Percentiles rank a stretch among this genome's conserved stretches.
These are phyloP conservation scores for Claviceps spartinae DNA, from an alignment of 2,329 filamentous ascomycete species.

Conservation along the genomic window DNA sequence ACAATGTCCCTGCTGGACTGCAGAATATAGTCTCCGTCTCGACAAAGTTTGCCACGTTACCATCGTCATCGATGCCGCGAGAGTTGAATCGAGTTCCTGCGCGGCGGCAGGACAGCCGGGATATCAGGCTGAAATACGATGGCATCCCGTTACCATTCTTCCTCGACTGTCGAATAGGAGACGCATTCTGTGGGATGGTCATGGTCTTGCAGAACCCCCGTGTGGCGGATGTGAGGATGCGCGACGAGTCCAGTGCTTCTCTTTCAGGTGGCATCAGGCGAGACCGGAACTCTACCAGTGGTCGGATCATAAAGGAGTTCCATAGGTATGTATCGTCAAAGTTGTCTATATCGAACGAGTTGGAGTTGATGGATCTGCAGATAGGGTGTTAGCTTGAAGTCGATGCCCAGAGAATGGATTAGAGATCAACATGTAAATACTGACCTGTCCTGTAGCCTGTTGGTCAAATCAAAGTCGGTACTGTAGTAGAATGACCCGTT, in stretches of 20 bases:
- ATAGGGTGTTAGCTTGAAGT: background rate
- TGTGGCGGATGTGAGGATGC: constrained; percentile 85
- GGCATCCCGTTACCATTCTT: constrained; percentile 51
- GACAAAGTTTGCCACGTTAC: constrained; percentile 97
- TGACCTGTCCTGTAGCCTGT: constrained; percentile 77
- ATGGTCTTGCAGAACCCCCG: constrained; percentile 83
- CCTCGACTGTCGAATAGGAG: constrained; percentile 51
- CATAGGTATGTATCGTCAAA: constrained; percentile 87
- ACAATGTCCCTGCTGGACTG: constrained; percentile 63
- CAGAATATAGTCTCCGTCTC: constrained; percentile 91
- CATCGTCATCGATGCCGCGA: constrained; percentile 94
- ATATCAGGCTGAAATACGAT: constrained; percentile 78
- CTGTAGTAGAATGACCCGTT: constrained; percentile 97
- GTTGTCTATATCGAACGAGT: constrained; percentile 79
- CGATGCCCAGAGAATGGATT: background rate
- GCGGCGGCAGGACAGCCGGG: constrained; percentile 75
- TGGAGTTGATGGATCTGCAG: constrained; percentile 54
- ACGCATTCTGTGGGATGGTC: constrained; percentile 63
- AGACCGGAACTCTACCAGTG: constrained; percentile 78
- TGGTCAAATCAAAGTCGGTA: constrained; percentile 93
- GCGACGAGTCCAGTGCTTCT: constrained; percentile 67
- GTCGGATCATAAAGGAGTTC: constrained; percentile 98
- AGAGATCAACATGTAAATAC: constrained; percentile 1
- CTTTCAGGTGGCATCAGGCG: constrained; percentile 64
- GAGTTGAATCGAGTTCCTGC: constrained; percentile 94